Base-by-base conservation (phyloP, 208 protist genomes). In the Trypanosoma brucei region DNA sequence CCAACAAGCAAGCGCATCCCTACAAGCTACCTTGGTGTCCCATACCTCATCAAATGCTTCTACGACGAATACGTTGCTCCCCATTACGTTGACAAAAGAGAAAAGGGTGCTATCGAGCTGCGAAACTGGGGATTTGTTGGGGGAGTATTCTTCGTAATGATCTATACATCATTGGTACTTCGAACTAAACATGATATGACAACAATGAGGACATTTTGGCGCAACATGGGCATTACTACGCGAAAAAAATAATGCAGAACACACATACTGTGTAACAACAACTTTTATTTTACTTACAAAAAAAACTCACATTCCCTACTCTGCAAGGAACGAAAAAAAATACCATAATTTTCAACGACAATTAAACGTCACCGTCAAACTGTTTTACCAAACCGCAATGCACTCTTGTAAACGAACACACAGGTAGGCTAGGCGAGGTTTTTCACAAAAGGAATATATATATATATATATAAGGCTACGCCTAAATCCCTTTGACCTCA, bases 91-190 rank as follows among this genome's bases (percentile, higher is more conserved):
- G 87, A 89, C 49, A 74, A 51, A 48, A 79, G 83, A 2, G 59
- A 68, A 5, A 34, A 39, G 1, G 79, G 72, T 3, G 62, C 77
- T 34, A 88, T 92, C 44, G 82, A 91, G 55, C 59, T 92, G 34
- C 79, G 79, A 45, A 95, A 93, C 62, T 91, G 82, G 78, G 86
- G 89, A 7, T 90, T 86, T 67, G 55, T 95, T 30, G 89, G 89
- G 37, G 89, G 89, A 2, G 71, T 84, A 36, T 93, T 88, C 71
- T 95, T 90, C 60, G 66, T 77, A 11, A 59, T 91, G 7, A 90
- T 92, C 2, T 92, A 91, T 68, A 75, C 74, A 34, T 67, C 80
- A 0, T 55, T 95, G 0, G 81, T 89, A 6, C 66, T 95, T 2
- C 76, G 81, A 36, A 90, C 84, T 2, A 65, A 70, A 1, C 62